Conservation (phyloP, 208 protist species). For the Leishmania gerbilli region DNA sequence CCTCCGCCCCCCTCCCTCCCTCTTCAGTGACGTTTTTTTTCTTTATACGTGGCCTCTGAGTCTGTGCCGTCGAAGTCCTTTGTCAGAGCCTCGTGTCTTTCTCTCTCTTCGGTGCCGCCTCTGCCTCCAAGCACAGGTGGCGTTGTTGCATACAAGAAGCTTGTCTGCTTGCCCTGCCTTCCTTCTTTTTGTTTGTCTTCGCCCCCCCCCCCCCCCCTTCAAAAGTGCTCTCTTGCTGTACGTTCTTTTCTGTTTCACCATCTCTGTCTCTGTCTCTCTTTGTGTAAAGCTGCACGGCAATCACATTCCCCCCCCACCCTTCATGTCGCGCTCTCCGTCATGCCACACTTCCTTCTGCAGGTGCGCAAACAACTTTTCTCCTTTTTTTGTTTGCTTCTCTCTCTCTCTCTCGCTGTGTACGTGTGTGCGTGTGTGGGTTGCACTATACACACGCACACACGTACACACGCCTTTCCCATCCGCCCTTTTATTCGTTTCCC, state of each 20-base stretch:
- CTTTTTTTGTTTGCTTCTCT: neutral
- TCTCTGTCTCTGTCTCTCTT: neutral
- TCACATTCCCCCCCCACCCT: too few relatives aligned
- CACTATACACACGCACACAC: neutral
- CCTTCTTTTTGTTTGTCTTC: neutral
- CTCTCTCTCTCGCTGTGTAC: too few relatives aligned
- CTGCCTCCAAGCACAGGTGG: too few relatives aligned
- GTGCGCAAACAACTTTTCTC: neutral
- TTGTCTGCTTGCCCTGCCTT: neutral
- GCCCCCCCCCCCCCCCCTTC: neutral
- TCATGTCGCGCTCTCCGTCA: neutral
- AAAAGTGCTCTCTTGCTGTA: neutral
- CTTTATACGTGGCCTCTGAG: too few relatives aligned
- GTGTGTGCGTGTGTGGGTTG: neutral
- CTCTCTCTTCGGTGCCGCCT: neutral
- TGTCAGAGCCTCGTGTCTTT: neutral
- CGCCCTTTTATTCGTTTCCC: neutral
- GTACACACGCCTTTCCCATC: neutral
- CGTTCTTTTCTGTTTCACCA: neutral
- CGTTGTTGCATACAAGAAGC: neutral
- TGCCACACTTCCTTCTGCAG: neutral
- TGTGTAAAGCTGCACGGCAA: too few relatives aligned
- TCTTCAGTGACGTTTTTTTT: too few relatives aligned
- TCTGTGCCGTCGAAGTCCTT: neutral
- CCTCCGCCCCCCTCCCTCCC: too few relatives aligned